A percentile compares a stretch with the other conserved stretches of the same genome.
Evolutionary conservation across 2,329 filamentous ascomycete species (phyloP).

Genomic region (Clarireedia sp.): DNA sequence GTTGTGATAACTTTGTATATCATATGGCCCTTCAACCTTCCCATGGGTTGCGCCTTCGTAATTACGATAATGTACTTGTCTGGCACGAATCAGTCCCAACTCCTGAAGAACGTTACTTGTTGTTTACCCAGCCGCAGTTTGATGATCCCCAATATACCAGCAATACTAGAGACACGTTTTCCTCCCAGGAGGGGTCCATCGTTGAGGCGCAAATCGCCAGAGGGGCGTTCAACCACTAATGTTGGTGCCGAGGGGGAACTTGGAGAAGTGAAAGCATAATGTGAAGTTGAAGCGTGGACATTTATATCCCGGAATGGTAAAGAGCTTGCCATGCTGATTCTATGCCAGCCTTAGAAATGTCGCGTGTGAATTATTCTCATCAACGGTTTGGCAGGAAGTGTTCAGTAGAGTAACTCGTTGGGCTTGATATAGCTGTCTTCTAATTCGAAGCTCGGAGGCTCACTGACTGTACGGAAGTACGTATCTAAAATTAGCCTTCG

Average conservation of each 20-base stretch:
- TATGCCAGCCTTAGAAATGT: neutral
- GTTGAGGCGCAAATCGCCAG: conserved; percentile 78
- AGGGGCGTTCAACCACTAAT: conserved; percentile 83
- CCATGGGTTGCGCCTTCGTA: conserved; percentile 86
- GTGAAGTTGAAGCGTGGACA: conserved; percentile 80
- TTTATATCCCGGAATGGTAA: conserved; percentile 94
- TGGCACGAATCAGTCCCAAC: conserved; percentile 25
- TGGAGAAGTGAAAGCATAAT: conserved; percentile 94
- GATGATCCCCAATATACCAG: conserved; percentile 89
- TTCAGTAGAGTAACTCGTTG: neutral
- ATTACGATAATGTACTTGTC: conserved; percentile 97
- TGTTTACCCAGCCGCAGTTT: conserved; percentile 78
- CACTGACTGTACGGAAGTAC: neutral
- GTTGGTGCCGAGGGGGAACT: conserved; percentile 85
- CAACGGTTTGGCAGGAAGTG: neutral
- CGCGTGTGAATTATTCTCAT: neutral
- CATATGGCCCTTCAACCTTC: conserved; percentile 89
- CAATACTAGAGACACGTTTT: conserved; percentile 87
- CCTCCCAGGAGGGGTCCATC: conserved; percentile 69
- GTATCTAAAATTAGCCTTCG: conserved; percentile 5
- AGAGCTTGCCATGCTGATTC: conserved; percentile 37
- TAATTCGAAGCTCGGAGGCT: conserved; percentile 4
- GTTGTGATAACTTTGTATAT: conserved; percentile 88
- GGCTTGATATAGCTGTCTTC: conserved; percentile 9
- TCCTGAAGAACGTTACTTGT: neutral